phyloP scores from a whole-genome alignment of 768 basidiomycete genomes.

The Lentinus tigrinus region DNA sequence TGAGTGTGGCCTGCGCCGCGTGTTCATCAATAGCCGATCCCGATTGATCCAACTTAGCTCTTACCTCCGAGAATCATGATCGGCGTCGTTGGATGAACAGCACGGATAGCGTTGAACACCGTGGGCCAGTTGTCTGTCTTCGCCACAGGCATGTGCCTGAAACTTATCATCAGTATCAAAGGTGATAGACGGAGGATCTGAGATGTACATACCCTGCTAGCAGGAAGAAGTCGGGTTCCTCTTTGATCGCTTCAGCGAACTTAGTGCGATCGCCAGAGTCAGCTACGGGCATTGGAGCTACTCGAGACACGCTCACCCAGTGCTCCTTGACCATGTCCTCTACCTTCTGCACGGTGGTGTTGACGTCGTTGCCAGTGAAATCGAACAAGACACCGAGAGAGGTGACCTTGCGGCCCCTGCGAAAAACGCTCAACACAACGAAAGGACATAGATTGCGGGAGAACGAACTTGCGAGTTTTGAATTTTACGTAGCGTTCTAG shows the following conservation, averaged over 20 bases:
- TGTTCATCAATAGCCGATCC: neutral
- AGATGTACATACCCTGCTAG: constrained; percentile 54
- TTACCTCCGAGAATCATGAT: constrained; percentile 80
- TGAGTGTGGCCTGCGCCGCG: constrained; percentile 57
- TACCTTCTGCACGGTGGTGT: constrained; percentile 75
- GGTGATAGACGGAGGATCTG: neutral
- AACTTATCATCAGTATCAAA: neutral
- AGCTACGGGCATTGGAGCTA: no score
- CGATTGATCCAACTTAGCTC: neutral
- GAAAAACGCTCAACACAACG: neutral
- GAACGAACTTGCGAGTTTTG: constrained; percentile 62
- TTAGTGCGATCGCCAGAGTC: constrained; percentile 30
- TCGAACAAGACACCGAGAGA: constrained; percentile 78
- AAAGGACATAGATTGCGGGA: neutral
- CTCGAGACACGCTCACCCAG: constrained; percentile 58
- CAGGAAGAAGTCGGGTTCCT: constrained; percentile 82
- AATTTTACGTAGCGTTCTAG: constrained; percentile 68
- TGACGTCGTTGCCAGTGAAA: constrained; percentile 68
- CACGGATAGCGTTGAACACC: constrained; percentile 73
- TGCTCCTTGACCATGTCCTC: constrained; percentile 73
- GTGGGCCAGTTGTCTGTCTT: constrained; percentile 64
- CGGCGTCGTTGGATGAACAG: constrained; percentile 70
- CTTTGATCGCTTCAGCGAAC: constrained; percentile 77
- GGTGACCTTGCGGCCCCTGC: constrained; percentile 68
- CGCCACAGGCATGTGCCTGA: constrained; percentile 81